These are phyloP conservation scores for Cocos nucifera DNA, from an alignment of 176 grass and related monocot species.

Conservation along the genomic window DNA sequence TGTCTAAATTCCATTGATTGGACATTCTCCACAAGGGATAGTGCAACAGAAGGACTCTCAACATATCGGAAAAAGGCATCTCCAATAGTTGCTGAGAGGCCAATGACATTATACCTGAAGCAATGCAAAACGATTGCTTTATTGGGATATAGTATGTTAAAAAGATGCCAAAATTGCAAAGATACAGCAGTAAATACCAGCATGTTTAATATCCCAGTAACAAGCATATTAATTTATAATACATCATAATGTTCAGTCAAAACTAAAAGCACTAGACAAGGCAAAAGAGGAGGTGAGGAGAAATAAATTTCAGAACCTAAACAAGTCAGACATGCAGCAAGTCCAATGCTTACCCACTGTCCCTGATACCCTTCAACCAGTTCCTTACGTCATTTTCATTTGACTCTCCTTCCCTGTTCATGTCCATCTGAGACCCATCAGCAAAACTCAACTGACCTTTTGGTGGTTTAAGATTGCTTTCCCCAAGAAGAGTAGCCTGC, in stretches of 20 bases:
- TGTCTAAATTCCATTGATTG: slow-evolving; percentile 94
- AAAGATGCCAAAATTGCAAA: not conserved
- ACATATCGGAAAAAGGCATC: slow-evolving; percentile 66
- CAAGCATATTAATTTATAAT: too few species aligned
- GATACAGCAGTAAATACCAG: not conserved
- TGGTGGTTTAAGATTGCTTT: slow-evolving; percentile 48
- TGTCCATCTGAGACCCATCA: slow-evolving; percentile 53
- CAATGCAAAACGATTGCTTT: slow-evolving; percentile 9
- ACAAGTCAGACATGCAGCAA: not conserved
- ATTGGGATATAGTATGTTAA: not conserved
- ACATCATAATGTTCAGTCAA: too few species aligned
- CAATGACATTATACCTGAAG: slow-evolving; percentile 88
- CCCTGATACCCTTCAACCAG: slow-evolving; percentile 87
- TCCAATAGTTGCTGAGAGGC: slow-evolving; percentile 71
- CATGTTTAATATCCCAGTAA: too few species aligned
- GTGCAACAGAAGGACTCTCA: slow-evolving; percentile 51
- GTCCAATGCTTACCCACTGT: slow-evolving; percentile 70
- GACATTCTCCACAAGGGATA: slow-evolving; percentile 74
- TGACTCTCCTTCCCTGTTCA: slow-evolving; percentile 61
- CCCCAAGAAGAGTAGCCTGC: slow-evolving; percentile 81
- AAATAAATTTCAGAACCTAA: not conserved
- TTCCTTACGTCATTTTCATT: slow-evolving; percentile 91
- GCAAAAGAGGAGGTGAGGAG: not conserved
- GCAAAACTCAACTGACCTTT: slow-evolving; percentile 49
- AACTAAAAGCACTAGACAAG: too few species aligned